Percentiles rank a stretch among this genome's conserved stretches.
Evolutionary conservation across 371 early-diverging fungal species (phyloP).

Genomic region (Spraguea lophii): DNA sequence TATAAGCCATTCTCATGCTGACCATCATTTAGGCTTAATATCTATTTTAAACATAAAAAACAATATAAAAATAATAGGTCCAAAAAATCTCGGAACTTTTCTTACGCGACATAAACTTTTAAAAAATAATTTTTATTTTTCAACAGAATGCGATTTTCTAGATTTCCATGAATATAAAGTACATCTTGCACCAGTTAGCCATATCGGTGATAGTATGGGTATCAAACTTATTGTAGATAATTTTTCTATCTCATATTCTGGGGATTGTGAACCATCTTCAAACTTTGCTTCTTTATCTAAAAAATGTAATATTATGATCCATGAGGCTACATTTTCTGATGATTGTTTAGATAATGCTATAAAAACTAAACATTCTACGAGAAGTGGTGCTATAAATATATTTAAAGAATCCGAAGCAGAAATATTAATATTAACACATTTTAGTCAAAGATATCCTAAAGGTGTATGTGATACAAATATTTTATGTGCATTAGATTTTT

Average conservation of each 20-base stretch:
- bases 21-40: constrained; percentile 73
- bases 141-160: not conserved
- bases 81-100: not conserved
- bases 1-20: constrained; percentile 88
- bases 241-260: constrained; percentile 53
- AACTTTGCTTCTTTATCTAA: constrained; percentile 54
- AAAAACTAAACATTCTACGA: constrained; percentile 66
- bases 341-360: constrained; percentile 57
- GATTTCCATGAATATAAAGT: constrained; percentile 6
- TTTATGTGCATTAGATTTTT: not conserved
- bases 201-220: constrained; percentile 32
- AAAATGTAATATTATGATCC: constrained; percentile 55
- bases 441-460: constrained; percentile 77
- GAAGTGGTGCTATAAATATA: constrained; percentile 62
- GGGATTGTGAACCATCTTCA: constrained; percentile 74
- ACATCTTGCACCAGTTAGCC: constrained; percentile 30
- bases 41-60: constrained; percentile 18
- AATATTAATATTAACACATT: constrained; percentile 71
- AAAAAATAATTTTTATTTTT: not conserved
- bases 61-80: not conserved
- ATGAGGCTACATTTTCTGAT: constrained; percentile 82
- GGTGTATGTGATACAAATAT: not conserved
- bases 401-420: constrained; percentile 55
- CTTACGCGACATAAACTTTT: not conserved
- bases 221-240: constrained; percentile 12